phyloP scores from a whole-genome alignment of 169 alveolate genomes.

The Eimeria necatrix region DNA sequence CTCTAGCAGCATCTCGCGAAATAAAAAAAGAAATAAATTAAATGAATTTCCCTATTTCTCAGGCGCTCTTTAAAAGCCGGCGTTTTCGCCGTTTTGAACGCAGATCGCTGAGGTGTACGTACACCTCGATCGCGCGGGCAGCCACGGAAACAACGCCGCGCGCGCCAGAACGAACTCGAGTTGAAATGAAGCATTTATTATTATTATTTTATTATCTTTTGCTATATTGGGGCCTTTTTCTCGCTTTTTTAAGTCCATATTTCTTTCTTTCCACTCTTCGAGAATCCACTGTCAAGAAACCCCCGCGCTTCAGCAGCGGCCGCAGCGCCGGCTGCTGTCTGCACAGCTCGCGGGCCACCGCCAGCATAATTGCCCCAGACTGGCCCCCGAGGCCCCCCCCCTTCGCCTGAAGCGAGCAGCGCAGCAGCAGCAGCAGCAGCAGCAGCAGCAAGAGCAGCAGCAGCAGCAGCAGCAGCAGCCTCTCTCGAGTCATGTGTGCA shows the following conservation, averaged over 20 bases:
- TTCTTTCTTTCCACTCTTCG: background rate
- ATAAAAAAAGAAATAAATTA: background rate
- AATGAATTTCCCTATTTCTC: background rate
- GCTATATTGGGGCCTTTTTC: slow-evolving; percentile 64
- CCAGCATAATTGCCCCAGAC: slow-evolving; percentile 74
- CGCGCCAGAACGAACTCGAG: background rate
- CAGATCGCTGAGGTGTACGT: background rate
- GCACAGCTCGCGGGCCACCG: slow-evolving; percentile 21
- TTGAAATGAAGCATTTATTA: background rate
- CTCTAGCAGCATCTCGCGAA: too few species aligned
- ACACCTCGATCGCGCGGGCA: background rate
- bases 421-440: slow-evolving; percentile 13
- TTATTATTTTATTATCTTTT: background rate
- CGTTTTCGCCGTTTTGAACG: background rate
- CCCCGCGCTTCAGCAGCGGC: slow-evolving; percentile 11
- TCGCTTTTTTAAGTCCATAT: slow-evolving; percentile 3
- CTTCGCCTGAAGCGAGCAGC: background rate
- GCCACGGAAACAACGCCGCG: background rate
- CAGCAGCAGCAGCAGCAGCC: background rate
- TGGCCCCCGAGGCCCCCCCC: slow-evolving; percentile 2
- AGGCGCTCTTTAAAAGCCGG: background rate
- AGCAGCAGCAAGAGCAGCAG: background rate
- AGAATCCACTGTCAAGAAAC: slow-evolving; percentile 41
- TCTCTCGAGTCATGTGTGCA: background rate
- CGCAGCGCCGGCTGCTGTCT: slow-evolving; percentile 7